Evolutionary conservation across 2,329 filamentous ascomycete species (phyloP), one percentile per base, ranked within the genome.

Genomic region (Cladorrhinum sp.): DNA sequence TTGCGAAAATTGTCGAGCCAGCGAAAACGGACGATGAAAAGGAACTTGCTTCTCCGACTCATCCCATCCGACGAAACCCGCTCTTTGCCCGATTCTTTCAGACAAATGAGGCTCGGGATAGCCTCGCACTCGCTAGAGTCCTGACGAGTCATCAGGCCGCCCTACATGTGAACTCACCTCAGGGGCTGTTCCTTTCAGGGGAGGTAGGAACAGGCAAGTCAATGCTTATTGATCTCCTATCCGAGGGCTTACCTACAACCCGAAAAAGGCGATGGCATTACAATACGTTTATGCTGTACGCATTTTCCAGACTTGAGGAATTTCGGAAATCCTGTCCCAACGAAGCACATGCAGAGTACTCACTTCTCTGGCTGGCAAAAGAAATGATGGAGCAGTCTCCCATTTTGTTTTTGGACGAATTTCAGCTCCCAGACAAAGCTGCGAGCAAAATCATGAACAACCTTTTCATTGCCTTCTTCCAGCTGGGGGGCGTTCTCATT

Each of bases 201-300:
- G 90, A 92, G 70, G 91, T 95, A 1, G 91, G 91, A 10, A 92
- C 89, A 0, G 90, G 91, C 14, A 95, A 95, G 72, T 90, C 86
- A 4, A 92, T 95, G 89, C 81, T 95, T n/a, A 81, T 93, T 14
- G 90, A 94, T 69, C 77, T 95, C 0, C 84, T 95, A n/a, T 89
- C 89, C 14, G 87, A 92, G 56, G 89, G 88, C 55, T 75, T 95
- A 3, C 91, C 91, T 1, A 92, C 86, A 16, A 77, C 80, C 50
- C 87, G 86, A 69, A 94, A 94, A 76, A 80, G 82, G 67, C 79
- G 90, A 62, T 92, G 88, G 86, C 91, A 94, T 71, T 95, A 92
- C 75, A 92, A 91, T 71, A 92, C 89, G 0, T 95, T 95, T 68
- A 95, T 95, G 89, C 78, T 94, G 8, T 87, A 93, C 66, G 86